Evolutionary conservation across 2,329 filamentous ascomycete species (phyloP), one percentile per base, ranked within the genome.

Genomic region (Monosporascus cannonballus): DNA sequence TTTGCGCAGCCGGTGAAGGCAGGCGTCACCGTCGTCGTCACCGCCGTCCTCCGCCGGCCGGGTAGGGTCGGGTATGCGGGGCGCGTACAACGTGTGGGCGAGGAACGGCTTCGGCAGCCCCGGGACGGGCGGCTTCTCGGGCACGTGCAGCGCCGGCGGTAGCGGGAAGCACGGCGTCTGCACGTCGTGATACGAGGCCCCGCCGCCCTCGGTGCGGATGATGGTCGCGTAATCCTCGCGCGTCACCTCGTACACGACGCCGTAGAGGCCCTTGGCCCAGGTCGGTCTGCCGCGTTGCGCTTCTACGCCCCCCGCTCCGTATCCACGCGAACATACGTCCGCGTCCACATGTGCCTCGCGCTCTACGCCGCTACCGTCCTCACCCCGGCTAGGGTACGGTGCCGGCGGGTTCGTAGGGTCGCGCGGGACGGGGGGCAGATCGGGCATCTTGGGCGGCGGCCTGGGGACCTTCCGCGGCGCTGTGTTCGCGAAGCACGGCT

Each of bases 191-290:
- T 99, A 99, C n/a, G 85, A 80, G 2, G 84, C 73, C 18, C 92
- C 92, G 34, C 89, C 92, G 49, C 93, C 93, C 69, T 99, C 94
- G 5, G 92, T 96, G 5, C 86, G 86, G 55, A 97, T 86, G 61
- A 99, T 96, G 54, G 82, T 87, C 6, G 85, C 80, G 67, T 89
- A 99, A 72, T 99, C 94, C 44, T 79, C 70, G 18, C 79, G 74
- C 1, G 91, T 96, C 30, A 97, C 90, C 73, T 97, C 92, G 73
- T 99, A 99, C 4, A 97, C 94, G 17, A 96, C 90, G 24, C 94
- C 94, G 41, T 96, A 82, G 2, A 99, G 79, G 4, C 90, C 89
- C 64, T 91, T 92, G 57, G 84, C 75, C 91, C 90, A 96, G 51
- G 72, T 63, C 8, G 69, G 73, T 50, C 80, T 74, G 62, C 82